Base-by-base conservation (phyloP, 495 filamentous ascomycete species). In the Neurospora sp. region DNA sequence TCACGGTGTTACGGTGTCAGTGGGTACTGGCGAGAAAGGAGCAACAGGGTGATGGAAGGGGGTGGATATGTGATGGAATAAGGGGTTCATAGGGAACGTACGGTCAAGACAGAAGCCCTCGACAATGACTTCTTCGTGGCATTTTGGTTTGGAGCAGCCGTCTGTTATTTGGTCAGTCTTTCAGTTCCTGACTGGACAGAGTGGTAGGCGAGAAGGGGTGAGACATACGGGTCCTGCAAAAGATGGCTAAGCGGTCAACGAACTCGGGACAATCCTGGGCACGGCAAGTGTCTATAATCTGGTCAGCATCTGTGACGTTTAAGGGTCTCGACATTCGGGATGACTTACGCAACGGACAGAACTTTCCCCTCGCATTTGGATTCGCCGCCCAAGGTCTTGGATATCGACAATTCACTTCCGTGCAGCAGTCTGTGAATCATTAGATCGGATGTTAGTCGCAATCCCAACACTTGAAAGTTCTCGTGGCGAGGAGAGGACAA, bases 31-130 rank as follows among this genome's bases (percentile, higher is more conserved):
- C 20, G 20, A n/a, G 35, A 18, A 18, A 31, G 62, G 9, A 49
- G 9, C 9, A 2, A 20, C n/a, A 2, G 38, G n/a, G 23, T 39
- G 20, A 39, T 23, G 66, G 9, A 11, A 39, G 3, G n/a, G n/a
- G 44, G n/a, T 66, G 41, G 38, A 37, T 3, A 49, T 7, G 46
- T 69, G 49, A 31, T 12, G 35, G 6, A 9, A 9, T 6, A n/a
- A 18, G 12, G 9, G 20, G 39, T 5, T 3, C 39, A 11, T 31
- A 2, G 12, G 49, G 31, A n/a, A 75, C 75, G 4, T 54, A 79
- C 78, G 76, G 39, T 75, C 74, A 0, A 77, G 38, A 44, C 78
- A 79, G 71, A 79, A 74, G 4, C 71, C 27, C 31, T 79, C 78
- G 44, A 73, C 74, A 12, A 79, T 70, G 37, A 74, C 62, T 41